Evolutionary conservation across 176 grass and related monocot genomes (phyloP), one percentile per base, ranked within the genome.

Genomic region (Triticum urartu): DNA sequence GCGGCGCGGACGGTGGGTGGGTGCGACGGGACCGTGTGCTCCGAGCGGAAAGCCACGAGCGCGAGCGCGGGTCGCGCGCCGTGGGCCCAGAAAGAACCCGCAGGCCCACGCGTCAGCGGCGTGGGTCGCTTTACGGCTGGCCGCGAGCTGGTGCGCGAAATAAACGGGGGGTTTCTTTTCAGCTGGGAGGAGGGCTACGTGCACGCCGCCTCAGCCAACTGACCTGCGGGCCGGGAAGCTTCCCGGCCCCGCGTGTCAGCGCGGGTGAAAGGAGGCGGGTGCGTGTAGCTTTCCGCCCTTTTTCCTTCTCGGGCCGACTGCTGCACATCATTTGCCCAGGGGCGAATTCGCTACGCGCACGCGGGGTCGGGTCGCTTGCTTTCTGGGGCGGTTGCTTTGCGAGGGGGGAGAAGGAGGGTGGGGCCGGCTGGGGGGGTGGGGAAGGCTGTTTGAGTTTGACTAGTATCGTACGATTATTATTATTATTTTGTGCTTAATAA

Each of bases 131-230:
- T 2, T 21, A 13, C 87, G 17, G 77, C 77, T 81, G 43, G 18
- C 11, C 6, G 40, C 40, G 43, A 9, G 20, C 15, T 33, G 17
- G 89, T 80, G 59, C 1, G 22, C 1, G 18, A 42, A 20, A 22
- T 30, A 81, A 63, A 70, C 7, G n/a, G 5, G 32, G 54, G 4
- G 1, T 8, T 26, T 60, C 34, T 58, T 79, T 74, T 18, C 45
- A 6, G 35, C 9, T 2, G 4, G 4, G 67, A 35, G 6, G 1
- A 26, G 2, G 11, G 12, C 3, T 30, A 5, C 3, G 5, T 0
- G 1, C 1, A 17, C 14, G 1, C 4, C 0, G 0, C 0, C 0
- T 2, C 35, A 0, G 0, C 0, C 3, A 0, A 3, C 65, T 58
- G 67, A 79, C 26, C 0, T 0, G 6, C 24, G 17, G 80, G 79